A percentile compares a stretch with the other conserved stretches of the same genome.
These are phyloP conservation scores for Verticillium tricorpus DNA, from an alignment of 2,329 filamentous ascomycete genomes.

Conservation along the genomic window DNA sequence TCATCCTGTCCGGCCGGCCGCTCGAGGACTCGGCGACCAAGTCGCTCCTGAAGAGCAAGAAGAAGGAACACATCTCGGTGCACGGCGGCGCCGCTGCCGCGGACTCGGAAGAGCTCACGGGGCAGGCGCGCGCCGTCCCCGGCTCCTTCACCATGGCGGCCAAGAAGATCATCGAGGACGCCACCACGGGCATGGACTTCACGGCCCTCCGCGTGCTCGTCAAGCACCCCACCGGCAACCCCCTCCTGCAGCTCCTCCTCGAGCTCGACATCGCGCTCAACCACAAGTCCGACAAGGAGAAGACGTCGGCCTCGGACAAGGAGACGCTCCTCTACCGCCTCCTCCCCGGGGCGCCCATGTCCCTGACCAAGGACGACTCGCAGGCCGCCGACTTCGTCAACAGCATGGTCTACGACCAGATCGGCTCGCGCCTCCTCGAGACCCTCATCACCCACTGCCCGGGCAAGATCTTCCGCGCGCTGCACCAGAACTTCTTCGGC, in stretches of 20 bases:
- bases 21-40: constrained; percentile 65
- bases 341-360: constrained; percentile 68
- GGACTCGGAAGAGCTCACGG: constrained; percentile 20
- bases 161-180: constrained; percentile 76
- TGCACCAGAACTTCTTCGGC: constrained; percentile 77
- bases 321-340: constrained; percentile 67
- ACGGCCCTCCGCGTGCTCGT: constrained; percentile 79
- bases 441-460: constrained; percentile 76
- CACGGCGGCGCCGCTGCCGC: constrained; percentile 40
- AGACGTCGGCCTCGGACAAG: constrained; percentile 41
- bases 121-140: constrained; percentile 59
- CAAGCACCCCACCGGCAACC: constrained; percentile 86
- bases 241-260: constrained; percentile 84
- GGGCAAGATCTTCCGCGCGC: constrained; percentile 83
- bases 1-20: constrained; percentile 80
- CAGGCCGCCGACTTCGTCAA: constrained; percentile 75
- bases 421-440: constrained; percentile 87
- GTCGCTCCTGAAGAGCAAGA: constrained; percentile 82
- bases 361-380: constrained; percentile 67
- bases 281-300: constrained; percentile 43
- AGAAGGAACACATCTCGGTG: constrained; percentile 77
- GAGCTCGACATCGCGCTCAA: constrained; percentile 78
- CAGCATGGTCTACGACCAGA: constrained; percentile 80
- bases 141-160: constrained; percentile 72
- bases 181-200: constrained; percentile 69